These are phyloP conservation scores for Rhizophlyctis rosea DNA, from an alignment of 192 early-diverging fungal genomes.

Conservation along the genomic window DNA sequence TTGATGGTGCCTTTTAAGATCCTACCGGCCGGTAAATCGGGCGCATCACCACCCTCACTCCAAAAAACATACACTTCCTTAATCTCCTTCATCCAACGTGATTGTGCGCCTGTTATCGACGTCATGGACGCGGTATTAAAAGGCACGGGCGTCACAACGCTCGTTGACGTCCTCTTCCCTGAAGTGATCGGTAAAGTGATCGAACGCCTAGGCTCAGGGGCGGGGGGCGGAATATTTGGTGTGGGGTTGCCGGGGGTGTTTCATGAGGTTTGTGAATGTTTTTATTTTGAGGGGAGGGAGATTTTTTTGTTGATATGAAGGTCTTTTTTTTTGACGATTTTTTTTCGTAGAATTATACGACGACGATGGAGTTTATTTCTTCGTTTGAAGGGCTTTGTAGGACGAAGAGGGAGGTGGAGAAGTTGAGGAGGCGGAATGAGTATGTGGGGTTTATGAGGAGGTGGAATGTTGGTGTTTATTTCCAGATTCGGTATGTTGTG, in stretches of 20 bases:
- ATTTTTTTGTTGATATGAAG: background rate
- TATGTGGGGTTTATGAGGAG: slow-evolving; percentile 40
- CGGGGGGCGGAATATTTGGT: slow-evolving; percentile 50
- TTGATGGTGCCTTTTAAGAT: background rate
- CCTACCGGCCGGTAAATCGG: background rate
- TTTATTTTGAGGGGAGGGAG: background rate
- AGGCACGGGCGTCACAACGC: slow-evolving; percentile 59
- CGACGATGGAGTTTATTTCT: slow-evolving; percentile 23
- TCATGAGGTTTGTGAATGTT: slow-evolving; percentile 60
- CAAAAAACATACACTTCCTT: slow-evolving; percentile 56
- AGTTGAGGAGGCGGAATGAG: slow-evolving; percentile 23
- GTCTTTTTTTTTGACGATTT: background rate
- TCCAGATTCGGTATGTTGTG: slow-evolving; percentile 36
- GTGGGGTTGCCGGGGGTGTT: slow-evolving; percentile 67
- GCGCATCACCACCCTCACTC: slow-evolving; percentile 36
- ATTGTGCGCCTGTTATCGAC: slow-evolving; percentile 52
- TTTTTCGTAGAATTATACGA: slow-evolving; percentile 23
- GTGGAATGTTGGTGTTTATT: slow-evolving; percentile 48
- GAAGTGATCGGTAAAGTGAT: slow-evolving; percentile 46
- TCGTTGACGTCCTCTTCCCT: slow-evolving; percentile 62
- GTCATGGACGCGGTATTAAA: slow-evolving; percentile 54
- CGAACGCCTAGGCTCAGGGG: slow-evolving; percentile 39
- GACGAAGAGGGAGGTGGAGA: slow-evolving; percentile 3
- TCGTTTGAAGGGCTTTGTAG: slow-evolving; percentile 21
- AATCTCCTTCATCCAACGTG: slow-evolving; percentile 46